A percentile compares a stretch with the other conserved stretches of the same genome.
These are phyloP conservation scores for Fusarium compactum DNA, from an alignment of 2,329 filamentous ascomycete species.

Conservation along the genomic window DNA sequence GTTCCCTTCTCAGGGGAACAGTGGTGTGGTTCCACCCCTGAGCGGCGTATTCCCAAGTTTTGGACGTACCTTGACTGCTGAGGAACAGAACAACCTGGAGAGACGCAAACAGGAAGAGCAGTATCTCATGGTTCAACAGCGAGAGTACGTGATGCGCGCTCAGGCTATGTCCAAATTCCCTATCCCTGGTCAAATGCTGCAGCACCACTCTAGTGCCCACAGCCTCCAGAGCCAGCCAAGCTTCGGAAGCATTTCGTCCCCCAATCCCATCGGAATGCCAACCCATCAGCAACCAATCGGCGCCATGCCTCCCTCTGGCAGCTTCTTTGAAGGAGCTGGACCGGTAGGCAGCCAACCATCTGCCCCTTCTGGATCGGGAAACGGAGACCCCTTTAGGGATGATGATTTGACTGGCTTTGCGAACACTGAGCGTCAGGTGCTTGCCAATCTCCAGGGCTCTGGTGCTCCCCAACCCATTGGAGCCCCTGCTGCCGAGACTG, in stretches of 20 bases:
- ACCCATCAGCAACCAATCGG: conserved; percentile 64
- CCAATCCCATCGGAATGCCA: conserved; percentile 75
- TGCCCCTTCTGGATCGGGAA: conserved; percentile 48
- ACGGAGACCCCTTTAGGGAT: conserved; percentile 70
- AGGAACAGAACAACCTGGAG: conserved; percentile 97
- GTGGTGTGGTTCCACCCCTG: conserved; percentile 85
- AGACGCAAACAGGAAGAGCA: conserved; percentile 98
- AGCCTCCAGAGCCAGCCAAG: conserved; percentile 97
- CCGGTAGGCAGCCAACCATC: conserved; percentile 51
- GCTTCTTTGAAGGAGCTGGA: conserved; percentile 75
- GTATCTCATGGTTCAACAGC: conserved; percentile 94
- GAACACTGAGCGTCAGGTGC: conserved; percentile 64
- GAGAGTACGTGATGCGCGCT: conserved; percentile 90
- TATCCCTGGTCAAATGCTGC: conserved; percentile 68
- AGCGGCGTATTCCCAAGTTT: conserved; percentile 96
- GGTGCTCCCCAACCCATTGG: conserved; percentile 55
- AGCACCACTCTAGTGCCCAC: conserved; percentile 95
- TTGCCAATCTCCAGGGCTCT: conserved; percentile 55
- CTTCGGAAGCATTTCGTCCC: conserved; percentile 94
- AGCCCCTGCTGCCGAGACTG: conserved; percentile 49
- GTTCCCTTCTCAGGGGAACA: conserved; percentile 63
- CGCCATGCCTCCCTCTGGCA: conserved; percentile 69
- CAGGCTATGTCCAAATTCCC: conserved; percentile 82
- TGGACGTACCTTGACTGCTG: conserved; percentile 93
- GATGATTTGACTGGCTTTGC: conserved; percentile 79